Conservation (phyloP, 768 basidiomycete species). For the Leccinum subgranulosum region DNA sequence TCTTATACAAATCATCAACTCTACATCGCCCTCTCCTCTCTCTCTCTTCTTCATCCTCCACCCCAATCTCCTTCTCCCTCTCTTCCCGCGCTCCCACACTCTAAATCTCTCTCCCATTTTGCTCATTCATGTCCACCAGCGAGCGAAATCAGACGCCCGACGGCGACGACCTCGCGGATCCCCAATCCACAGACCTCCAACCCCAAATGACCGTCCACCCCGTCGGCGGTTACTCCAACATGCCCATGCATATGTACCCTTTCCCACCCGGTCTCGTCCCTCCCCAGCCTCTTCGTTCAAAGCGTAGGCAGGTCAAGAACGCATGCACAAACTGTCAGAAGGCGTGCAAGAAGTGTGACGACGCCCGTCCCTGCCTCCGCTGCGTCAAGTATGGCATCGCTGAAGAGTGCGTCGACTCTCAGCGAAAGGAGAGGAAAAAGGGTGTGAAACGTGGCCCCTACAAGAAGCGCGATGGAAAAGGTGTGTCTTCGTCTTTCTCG, state of each 20-base stretch:
- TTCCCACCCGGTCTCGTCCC: conserved; percentile 50
- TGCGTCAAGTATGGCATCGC: conserved; percentile 89
- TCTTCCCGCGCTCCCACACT: conserved; percentile 32
- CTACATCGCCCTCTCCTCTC: conserved; percentile 14
- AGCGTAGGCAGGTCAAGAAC: conserved; percentile 88
- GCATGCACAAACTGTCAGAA: conserved; percentile 90
- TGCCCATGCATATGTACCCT: conserved; percentile 71
- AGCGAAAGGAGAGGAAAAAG: conserved; percentile 89
- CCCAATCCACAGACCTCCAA: conserved; percentile 36
- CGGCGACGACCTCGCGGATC: conserved; percentile 37
- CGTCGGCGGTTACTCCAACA: conserved; percentile 44
- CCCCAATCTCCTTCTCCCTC: conserved; percentile 25
- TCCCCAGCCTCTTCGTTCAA: conserved; percentile 56
- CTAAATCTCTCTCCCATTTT: conserved; percentile 23
- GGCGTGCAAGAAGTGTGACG: conserved; percentile 90
- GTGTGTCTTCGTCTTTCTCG: conserved; percentile 46
- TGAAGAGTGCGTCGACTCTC: conserved; percentile 86
- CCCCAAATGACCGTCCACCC: conserved; percentile 52
- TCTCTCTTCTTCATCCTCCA: conserved; percentile 10
- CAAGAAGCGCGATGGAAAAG: conserved; percentile 94
- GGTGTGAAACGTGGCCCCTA: conserved; percentile 85
- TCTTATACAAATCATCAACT: conserved; percentile 30
- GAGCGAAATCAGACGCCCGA: conserved; percentile 41
- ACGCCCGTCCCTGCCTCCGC: conserved; percentile 87
- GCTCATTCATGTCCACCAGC: conserved; percentile 32